Evolutionary conservation across 805 yeast species (phyloP).

Genomic region (Wickerhamia fluorescens): DNA sequence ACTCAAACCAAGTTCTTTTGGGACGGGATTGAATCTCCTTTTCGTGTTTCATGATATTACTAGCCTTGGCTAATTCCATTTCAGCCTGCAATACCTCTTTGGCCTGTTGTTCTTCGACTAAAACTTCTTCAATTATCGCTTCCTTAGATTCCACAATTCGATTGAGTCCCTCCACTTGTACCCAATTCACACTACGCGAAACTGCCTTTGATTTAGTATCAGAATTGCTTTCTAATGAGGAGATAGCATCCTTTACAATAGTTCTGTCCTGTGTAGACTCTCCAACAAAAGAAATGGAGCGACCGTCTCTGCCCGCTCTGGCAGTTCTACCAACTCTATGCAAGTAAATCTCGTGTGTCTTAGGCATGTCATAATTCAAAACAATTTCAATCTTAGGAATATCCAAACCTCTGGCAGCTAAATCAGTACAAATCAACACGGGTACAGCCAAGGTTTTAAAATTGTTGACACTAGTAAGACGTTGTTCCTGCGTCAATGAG

Average conservation of each 20-base stretch:
- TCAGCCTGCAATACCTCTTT: conserved; percentile 86
- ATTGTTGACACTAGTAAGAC: conserved; percentile 73
- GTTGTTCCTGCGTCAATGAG: conserved; percentile 84
- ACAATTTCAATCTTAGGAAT: conserved; percentile 96
- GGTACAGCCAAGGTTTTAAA: conserved; percentile 83
- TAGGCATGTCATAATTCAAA: conserved; percentile 93
- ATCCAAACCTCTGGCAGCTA: conserved; percentile 99
- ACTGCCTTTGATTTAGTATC: conserved; percentile 46
- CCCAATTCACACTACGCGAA: conserved; percentile 93
- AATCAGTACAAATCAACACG: conserved; percentile 88
- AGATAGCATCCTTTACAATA: conserved; percentile 87
- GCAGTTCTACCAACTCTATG: conserved; percentile 99
- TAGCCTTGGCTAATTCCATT: conserved; percentile 81
- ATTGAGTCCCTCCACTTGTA: conserved; percentile 63
- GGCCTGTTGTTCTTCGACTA: conserved; percentile 82
- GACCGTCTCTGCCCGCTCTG: conserved; percentile 97
- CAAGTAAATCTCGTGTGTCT: conserved; percentile 79
- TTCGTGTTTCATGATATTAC: conserved; percentile 71
- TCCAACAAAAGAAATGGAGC: conserved; percentile 88
- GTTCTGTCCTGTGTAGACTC: conserved; percentile 81
- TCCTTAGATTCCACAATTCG: conserved; percentile 53
- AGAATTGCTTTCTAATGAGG: conserved; percentile 41
- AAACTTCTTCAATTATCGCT: conserved; percentile 62
- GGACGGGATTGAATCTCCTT: conserved; percentile 86
- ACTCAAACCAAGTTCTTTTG: conserved; percentile 93